Conservation (phyloP, 2,329 filamentous ascomycete genomes). For the Sarocladium strictum region DNA sequence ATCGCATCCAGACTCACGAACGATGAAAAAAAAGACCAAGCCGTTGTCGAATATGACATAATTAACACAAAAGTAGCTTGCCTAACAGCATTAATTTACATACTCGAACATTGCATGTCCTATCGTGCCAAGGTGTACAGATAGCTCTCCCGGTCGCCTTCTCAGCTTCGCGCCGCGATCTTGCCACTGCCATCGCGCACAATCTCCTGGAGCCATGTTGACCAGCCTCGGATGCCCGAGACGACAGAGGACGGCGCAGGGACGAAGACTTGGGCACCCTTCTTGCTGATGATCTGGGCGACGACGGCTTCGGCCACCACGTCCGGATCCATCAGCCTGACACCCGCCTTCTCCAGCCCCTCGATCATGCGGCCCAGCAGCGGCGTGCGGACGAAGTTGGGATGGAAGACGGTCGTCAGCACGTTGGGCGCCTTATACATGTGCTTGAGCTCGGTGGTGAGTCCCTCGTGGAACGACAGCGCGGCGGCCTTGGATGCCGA, state of each 20-base stretch:
- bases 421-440: slow-evolving; percentile 54
- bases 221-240: slow-evolving; percentile 28
- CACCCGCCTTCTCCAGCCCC: slow-evolving; percentile 16
- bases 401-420: slow-evolving; percentile 56
- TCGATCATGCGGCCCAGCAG: slow-evolving; percentile 19
- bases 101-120: too few species aligned
- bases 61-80: too few species aligned
- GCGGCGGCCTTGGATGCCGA: slow-evolving; percentile 56
- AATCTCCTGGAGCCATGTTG: slow-evolving; percentile 21
- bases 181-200: slow-evolving; percentile 7
- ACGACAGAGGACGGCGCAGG: slow-evolving; percentile 18
- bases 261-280: slow-evolving; percentile 35
- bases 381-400: slow-evolving; percentile 22
- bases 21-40: too few species aligned
- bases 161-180: not conserved
- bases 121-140: too few species aligned
- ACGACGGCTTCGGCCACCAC: slow-evolving; percentile 33
- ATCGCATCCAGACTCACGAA: too few species aligned
- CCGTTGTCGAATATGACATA: too few species aligned
- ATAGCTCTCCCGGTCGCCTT: too few species aligned
- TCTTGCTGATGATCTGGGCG: slow-evolving; percentile 33
- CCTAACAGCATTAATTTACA: too few species aligned
- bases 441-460: slow-evolving; percentile 46
- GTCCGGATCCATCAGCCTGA: slow-evolving; percentile 20
- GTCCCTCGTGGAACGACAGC: slow-evolving; percentile 57